Conservation (phyloP, 2,329 filamentous ascomycete genomes). For the Clonostachys sp. region DNA sequence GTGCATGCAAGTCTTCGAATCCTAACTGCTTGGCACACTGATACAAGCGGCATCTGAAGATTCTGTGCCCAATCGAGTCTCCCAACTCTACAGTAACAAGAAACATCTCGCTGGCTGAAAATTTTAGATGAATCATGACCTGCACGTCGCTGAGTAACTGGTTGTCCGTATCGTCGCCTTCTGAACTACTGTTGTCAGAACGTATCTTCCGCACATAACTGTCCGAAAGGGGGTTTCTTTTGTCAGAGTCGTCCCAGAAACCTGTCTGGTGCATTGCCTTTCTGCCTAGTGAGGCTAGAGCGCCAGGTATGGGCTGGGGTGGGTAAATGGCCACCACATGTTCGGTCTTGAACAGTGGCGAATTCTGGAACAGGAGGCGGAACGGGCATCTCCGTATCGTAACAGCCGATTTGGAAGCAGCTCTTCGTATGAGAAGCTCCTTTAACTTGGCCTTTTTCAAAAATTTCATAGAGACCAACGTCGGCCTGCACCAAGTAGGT, state of each 20-base stretch:
- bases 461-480: background rate
- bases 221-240: background rate
- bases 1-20: conserved; percentile 1
- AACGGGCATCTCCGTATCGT: background rate
- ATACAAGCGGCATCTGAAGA: background rate
- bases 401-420: background rate
- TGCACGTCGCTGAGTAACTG: background rate
- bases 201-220: too few species aligned
- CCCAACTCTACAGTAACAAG: conserved; percentile 1
- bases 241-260: background rate
- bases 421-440: background rate
- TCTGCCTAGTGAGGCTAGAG: background rate
- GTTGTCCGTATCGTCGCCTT: too few species aligned
- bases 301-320: conserved; percentile 1
- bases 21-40: background rate
- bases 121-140: background rate
- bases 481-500: background rate
- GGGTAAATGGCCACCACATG: background rate
- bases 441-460: background rate
- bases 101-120: background rate
- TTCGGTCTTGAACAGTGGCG: background rate
- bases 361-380: background rate
- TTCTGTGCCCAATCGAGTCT: background rate
- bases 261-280: background rate
- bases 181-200: too few species aligned